Evolutionary conservation across 805 yeast genomes (phyloP).

Genomic region (Sugiyamaella floridensis): DNA sequence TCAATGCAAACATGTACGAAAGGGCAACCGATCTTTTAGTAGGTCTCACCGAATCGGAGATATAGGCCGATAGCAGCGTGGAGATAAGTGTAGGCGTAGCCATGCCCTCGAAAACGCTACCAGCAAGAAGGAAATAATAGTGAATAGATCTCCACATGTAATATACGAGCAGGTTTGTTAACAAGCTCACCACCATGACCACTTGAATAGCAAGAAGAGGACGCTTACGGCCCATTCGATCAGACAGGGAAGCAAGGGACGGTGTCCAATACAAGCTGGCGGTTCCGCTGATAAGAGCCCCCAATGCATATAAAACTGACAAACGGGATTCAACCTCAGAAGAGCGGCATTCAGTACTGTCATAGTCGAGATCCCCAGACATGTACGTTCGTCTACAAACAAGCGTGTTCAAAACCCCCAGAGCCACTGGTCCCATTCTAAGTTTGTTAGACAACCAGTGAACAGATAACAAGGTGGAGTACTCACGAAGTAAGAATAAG

Average conservation of each 20-base stretch:
- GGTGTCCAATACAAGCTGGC: neutral
- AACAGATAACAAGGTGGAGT: neutral
- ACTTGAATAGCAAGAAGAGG: neutral
- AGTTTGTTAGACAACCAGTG: neutral
- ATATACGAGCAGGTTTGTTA: neutral
- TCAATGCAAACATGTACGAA: neutral
- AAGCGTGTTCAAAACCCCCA: neutral
- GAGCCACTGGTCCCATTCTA: neutral
- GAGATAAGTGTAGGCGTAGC: slow-evolving; percentile 2
- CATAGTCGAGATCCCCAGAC: neutral
- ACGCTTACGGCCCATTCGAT: neutral
- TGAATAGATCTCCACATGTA: neutral
- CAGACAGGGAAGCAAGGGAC: neutral
- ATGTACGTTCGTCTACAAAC: neutral
- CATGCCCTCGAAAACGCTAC: slow-evolving; percentile 3
- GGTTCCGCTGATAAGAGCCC: neutral
- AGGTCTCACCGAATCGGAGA: neutral
- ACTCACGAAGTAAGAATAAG: neutral
- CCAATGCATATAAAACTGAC: neutral
- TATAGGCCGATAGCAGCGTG: slow-evolving; percentile 1
- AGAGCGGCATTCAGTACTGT: neutral
- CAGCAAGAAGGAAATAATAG: slow-evolving; percentile 1
- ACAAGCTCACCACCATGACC: slow-evolving; percentile 1
- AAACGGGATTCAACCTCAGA: neutral
- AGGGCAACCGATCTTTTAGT: neutral